phyloP scores from a whole-genome alignment of 2,329 filamentous ascomycete genomes.

The Nigrograna mackinnonii region DNA sequence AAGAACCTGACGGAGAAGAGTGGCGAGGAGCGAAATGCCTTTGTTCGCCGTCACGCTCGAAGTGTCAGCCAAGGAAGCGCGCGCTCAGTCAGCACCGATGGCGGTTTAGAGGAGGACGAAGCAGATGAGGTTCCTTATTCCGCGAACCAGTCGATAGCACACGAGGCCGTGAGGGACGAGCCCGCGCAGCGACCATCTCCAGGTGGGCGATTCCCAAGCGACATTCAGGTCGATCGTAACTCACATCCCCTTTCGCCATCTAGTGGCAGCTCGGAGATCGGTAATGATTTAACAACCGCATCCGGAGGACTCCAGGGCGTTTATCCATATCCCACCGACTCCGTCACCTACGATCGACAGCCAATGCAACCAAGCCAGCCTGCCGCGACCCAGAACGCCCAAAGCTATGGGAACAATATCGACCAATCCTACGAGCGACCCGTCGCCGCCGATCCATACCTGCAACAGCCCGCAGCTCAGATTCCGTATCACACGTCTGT shows the following conservation, averaged over 20 bases:
- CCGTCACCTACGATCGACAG: conserved; percentile 19
- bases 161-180: conserved; percentile 39
- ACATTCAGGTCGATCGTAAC: conserved; percentile 84
- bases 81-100: conserved; percentile 54
- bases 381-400: conserved; percentile 7
- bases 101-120: conserved; percentile 55
- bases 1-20: conserved; percentile 86
- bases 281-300: conserved; percentile 63
- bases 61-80: conserved; percentile 69
- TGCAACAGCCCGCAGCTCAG: no score
- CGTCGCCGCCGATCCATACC: no score
- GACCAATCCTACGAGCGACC: conserved; percentile 16
- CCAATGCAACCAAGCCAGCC: conserved; percentile 4
- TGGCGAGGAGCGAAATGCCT: conserved; percentile 84
- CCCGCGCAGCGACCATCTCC: conserved; percentile 72
- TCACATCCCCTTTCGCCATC: conserved; percentile 81
- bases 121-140: conserved; percentile 69
- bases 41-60: conserved; percentile 79
- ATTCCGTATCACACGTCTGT: conserved; percentile 15
- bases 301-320: conserved; percentile 57
- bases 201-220: conserved; percentile 96
- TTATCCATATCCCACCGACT: conserved; percentile 23
- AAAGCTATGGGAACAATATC: conserved; percentile 15
- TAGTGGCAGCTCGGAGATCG: conserved; percentile 74
- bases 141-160: conserved; percentile 54